phyloP scores from a whole-genome alignment of 352 stramenopile species.

The Nothophytophthora sp. region DNA sequence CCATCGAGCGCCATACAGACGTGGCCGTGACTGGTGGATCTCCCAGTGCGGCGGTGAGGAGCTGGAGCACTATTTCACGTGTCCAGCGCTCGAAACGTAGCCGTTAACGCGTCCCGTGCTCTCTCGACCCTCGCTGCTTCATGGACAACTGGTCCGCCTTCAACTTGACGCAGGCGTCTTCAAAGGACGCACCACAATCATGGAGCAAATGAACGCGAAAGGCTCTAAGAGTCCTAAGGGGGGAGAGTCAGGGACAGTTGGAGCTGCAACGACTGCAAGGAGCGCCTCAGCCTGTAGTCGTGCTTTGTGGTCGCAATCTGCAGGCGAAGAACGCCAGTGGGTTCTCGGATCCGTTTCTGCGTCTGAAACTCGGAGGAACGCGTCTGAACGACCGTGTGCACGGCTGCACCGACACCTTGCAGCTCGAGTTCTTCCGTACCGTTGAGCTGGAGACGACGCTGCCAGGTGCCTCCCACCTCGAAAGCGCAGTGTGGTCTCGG shows the following conservation, averaged over 20 bases:
- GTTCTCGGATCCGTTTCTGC: constrained; percentile 80
- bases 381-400: constrained; percentile 65
- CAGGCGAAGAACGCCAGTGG: constrained; percentile 83
- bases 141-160: constrained; percentile 50
- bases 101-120: constrained; percentile 62
- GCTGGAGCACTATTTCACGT: constrained; percentile 74
- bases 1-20: constrained; percentile 43
- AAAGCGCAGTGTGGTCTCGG: constrained; percentile 75
- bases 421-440: constrained; percentile 76
- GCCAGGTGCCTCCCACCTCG: constrained; percentile 75
- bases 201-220: constrained; percentile 24
- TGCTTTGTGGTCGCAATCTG: constrained; percentile 68
- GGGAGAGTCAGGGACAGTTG: constrained; percentile 23
- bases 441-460: constrained; percentile 72
- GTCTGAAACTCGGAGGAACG: constrained; percentile 70
- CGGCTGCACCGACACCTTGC: constrained; percentile 75
- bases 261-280: constrained; percentile 25
- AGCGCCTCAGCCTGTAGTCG: constrained; percentile 55
- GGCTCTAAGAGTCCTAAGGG: constrained; percentile 13
- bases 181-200: constrained; percentile 76
- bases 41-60: constrained; percentile 66
- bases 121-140: constrained; percentile 52
- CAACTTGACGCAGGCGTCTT: constrained; percentile 74
- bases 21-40: constrained; percentile 80
- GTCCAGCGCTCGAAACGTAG: constrained; percentile 78